These are phyloP conservation scores for Suillus sp. DNA, from an alignment of 768 basidiomycete genomes.

Conservation along the genomic window DNA sequence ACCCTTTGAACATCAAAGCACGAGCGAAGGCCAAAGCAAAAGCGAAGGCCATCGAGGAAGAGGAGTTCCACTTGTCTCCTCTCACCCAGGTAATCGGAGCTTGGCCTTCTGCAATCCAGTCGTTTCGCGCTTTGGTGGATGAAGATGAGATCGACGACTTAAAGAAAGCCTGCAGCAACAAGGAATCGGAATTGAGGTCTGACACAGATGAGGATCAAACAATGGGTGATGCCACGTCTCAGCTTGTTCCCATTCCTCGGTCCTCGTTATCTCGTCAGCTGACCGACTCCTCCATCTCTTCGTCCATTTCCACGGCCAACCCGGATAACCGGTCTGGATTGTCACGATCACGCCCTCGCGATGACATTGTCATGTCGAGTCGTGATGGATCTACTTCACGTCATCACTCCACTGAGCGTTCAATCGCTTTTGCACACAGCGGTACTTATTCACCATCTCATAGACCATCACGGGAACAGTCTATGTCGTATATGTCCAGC, in stretches of 20 bases:
- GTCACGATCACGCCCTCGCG: constrained; percentile 29
- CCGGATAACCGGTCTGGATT: constrained; percentile 3
- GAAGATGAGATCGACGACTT: constrained; percentile 33
- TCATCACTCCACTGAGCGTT: constrained; percentile 25
- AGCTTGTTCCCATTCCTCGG: constrained; percentile 26
- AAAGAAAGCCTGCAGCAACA: constrained; percentile 20
- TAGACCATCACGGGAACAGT: constrained; percentile 18
- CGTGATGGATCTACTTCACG: constrained; percentile 30
- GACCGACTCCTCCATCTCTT: neutral
- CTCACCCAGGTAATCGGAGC: constrained; percentile 30
- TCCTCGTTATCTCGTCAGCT: constrained; percentile 23
- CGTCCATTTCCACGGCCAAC: neutral
- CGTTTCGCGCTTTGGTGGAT: constrained; percentile 32
- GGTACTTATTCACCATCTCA: constrained; percentile 27
- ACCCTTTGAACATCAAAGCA: constrained; percentile 16
- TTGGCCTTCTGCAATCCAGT: constrained; percentile 31
- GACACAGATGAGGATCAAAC: neutral
- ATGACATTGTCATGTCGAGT: constrained; percentile 11
- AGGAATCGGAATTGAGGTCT: constrained; percentile 12
- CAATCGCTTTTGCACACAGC: constrained; percentile 30
- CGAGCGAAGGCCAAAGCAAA: constrained; percentile 19
- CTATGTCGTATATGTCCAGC: constrained; percentile 31
- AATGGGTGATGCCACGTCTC: constrained; percentile 5
- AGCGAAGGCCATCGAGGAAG: constrained; percentile 29
- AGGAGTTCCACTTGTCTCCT: constrained; percentile 36